These are phyloP conservation scores for Epichloe sylvatica DNA, from an alignment of 2,329 filamentous ascomycete species.

Conservation along the genomic window DNA sequence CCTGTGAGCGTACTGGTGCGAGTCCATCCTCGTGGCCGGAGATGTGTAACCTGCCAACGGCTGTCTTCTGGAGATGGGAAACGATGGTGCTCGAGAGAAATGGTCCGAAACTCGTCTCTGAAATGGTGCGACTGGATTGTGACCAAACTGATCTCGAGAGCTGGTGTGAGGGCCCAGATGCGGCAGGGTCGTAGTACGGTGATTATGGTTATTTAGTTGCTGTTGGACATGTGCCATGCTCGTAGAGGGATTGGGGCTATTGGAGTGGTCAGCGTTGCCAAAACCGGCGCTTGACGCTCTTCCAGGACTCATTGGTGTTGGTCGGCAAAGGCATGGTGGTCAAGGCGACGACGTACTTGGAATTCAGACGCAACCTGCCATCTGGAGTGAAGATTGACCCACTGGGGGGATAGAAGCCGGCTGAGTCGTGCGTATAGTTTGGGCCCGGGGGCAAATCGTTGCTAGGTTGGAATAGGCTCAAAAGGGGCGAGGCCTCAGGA, in stretches of 20 bases:
- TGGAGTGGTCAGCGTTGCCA: conserved; percentile 8
- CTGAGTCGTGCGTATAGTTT: conserved; percentile 36
- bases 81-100: conserved; percentile 38
- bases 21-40: conserved; percentile 36
- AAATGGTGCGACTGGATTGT: conserved; percentile 35
- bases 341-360: conserved; percentile 34
- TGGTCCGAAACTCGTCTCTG: conserved; percentile 33
- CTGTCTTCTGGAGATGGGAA: conserved; percentile 32
- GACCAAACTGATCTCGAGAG: conserved; percentile 38
- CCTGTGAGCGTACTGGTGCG: conserved; percentile 23
- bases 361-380: conserved; percentile 38
- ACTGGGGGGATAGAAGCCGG: conserved; percentile 32
- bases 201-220: conserved; percentile 24
- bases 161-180: conserved; percentile 35
- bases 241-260: conserved; percentile 35
- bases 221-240: conserved; percentile 40
- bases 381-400: conserved; percentile 35
- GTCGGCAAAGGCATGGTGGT: conserved; percentile 1
- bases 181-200: conserved; percentile 35
- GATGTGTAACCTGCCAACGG: conserved; percentile 31
- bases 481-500: conserved; percentile 34
- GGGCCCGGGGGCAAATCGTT: conserved; percentile 30
- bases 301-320: not conserved
- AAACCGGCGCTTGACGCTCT: not conserved
- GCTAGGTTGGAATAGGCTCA: conserved; percentile 37